Evolutionary conservation across 2,329 filamentous ascomycete genomes (phyloP).

Genomic region (Pseudogymnoascus sp.): DNA sequence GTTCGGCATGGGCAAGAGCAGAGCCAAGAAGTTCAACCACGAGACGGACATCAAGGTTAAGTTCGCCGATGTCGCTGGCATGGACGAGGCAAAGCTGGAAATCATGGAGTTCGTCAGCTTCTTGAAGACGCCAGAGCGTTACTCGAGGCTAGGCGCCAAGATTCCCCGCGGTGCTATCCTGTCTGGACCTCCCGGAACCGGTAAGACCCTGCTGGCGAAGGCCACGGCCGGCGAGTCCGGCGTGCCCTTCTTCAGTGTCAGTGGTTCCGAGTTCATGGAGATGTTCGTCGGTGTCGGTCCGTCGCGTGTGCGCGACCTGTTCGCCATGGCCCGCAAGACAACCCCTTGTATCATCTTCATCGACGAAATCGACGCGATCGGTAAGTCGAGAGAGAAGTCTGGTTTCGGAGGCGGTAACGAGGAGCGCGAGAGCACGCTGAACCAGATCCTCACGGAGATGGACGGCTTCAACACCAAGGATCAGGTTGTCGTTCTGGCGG

Average conservation of each 20-base stretch:
- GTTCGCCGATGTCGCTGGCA: conserved; percentile 91
- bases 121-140: conserved; percentile 84
- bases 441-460: conserved; percentile 99
- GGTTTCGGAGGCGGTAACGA: conserved; percentile 88
- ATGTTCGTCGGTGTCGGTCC: conserved; percentile 99
- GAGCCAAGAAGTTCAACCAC: conserved; percentile 95
- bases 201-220: conserved; percentile 95
- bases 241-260: conserved; percentile 97
- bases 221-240: conserved; percentile 94
- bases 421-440: conserved; percentile 91
- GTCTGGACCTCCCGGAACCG: conserved; percentile 94
- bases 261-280: conserved; percentile 97
- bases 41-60: conserved; percentile 95
- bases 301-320: conserved; percentile 88
- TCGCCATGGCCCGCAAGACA: conserved; percentile 89
- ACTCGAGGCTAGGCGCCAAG: conserved; percentile 91
- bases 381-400: conserved; percentile 76
- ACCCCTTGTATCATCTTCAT: conserved; percentile 99
- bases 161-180: conserved; percentile 95
- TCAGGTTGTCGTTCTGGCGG: conserved; percentile 92
- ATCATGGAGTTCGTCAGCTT: conserved; percentile 99
- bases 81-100: conserved; percentile 96
- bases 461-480: conserved; percentile 97
- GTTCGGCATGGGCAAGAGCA: conserved; percentile 93
- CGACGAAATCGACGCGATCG: conserved; percentile 97